These are phyloP conservation scores for Xylaria sp. DNA, from an alignment of 2,329 filamentous ascomycete species.

Conservation along the genomic window DNA sequence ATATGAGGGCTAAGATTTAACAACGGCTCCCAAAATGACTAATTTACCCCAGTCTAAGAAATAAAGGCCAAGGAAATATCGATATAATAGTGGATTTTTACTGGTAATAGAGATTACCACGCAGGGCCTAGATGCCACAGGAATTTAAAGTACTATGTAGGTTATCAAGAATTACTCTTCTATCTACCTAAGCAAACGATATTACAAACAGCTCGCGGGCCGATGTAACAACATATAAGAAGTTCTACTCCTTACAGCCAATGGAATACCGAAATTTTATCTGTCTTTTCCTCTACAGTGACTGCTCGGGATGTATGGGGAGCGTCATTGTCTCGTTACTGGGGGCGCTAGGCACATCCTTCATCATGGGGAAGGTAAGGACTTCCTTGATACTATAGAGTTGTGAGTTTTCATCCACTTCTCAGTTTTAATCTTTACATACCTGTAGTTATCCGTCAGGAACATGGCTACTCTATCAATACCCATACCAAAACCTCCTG, in stretches of 20 bases:
- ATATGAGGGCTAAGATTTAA: too few relatives aligned
- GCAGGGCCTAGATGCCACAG: too few relatives aligned
- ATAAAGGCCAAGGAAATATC: too few relatives aligned
- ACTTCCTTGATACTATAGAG: conserved; percentile 81
- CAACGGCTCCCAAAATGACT: too few relatives aligned
- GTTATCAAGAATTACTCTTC: too few relatives aligned
- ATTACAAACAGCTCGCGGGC: neutral
- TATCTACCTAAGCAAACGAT: neutral
- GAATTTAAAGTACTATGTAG: too few relatives aligned
- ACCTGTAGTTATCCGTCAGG: conserved; percentile 87
- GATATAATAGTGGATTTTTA: too few relatives aligned
- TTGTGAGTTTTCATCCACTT: conserved; percentile 11
- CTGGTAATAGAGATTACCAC: too few relatives aligned
- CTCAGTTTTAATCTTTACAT: neutral
- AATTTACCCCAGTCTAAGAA: too few relatives aligned
- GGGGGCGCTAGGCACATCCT: conserved; percentile 44
- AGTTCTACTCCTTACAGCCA: neutral
- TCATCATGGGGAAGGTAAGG: conserved; percentile 97
- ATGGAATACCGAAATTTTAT: neutral
- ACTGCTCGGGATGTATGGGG: conserved; percentile 4
- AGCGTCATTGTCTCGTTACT: neutral
- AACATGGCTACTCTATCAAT: conserved; percentile 87
- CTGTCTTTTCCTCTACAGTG: neutral
- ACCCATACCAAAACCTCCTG: conserved; percentile 95
- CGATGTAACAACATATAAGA: neutral